Percentiles rank a stretch among this genome's conserved stretches.
These are phyloP conservation scores for Aspergillus novoparasiticus DNA, from an alignment of 2,329 filamentous ascomycete genomes.

Conservation along the genomic window DNA sequence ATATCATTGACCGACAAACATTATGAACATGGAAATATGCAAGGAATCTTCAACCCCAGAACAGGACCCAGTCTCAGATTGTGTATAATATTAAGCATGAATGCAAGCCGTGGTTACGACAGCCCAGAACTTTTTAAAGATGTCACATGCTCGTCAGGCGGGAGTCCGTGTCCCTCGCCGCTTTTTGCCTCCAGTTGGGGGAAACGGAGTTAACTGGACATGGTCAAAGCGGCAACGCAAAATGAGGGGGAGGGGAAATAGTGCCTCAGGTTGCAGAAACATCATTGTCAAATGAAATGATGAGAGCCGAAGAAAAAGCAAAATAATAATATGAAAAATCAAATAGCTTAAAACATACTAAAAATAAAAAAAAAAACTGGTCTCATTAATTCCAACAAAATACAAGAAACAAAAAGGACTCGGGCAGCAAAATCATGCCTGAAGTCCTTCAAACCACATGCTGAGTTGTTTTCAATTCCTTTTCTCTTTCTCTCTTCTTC, in stretches of 20 bases:
- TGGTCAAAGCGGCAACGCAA: conserved; percentile 18
- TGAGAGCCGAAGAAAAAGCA: background rate
- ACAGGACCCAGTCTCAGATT: background rate
- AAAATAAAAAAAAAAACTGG: conserved; percentile 1
- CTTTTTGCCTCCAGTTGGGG: conserved; percentile 8
- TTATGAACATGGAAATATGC: background rate
- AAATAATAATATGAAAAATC: conserved; percentile 1
- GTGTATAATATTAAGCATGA: background rate
- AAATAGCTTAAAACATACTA: conserved; percentile 7
- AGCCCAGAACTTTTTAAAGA: background rate
- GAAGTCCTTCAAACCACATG: conserved; percentile 9
- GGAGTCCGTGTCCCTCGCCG: conserved; percentile 9
- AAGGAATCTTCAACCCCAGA: background rate
- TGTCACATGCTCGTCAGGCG: background rate
- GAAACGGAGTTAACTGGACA: background rate
- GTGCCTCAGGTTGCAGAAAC: conserved; percentile 14
- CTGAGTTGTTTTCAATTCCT: conserved; percentile 6
- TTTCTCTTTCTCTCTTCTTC: conserved; percentile 8
- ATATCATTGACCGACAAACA: background rate
- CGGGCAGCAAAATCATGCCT: conserved; percentile 11
- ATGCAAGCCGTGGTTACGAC: background rate
- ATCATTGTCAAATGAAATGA: conserved; percentile 3
- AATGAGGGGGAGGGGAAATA: conserved; percentile 25
- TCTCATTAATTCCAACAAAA: background rate
- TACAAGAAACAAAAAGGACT: background rate